Conservation (phyloP, 352 stramenopile species). For the Phytophthora sansomeana region DNA sequence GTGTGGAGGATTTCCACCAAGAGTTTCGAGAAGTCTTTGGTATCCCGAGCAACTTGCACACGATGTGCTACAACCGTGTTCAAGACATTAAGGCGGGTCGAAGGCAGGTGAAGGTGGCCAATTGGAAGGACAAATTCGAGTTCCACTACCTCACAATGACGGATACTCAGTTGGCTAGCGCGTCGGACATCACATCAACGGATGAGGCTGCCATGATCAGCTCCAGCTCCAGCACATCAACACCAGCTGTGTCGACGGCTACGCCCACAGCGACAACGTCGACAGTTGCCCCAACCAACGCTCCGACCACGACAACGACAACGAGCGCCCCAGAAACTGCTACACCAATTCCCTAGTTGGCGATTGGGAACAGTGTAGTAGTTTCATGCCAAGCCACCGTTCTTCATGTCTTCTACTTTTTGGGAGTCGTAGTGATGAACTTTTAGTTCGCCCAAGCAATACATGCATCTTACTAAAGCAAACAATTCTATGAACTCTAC, state of each 20-base stretch:
- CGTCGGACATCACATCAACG: slow-evolving; percentile 31
- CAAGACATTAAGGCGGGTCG: slow-evolving; percentile 29
- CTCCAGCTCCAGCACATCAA: neutral
- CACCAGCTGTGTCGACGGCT: slow-evolving; percentile 5
- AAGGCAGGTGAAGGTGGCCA: slow-evolving; percentile 17
- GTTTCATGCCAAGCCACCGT: neutral
- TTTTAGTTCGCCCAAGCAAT: neutral
- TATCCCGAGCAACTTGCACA: slow-evolving; percentile 35
- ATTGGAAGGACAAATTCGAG: slow-evolving; percentile 27
- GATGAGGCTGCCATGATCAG: slow-evolving; percentile 24
- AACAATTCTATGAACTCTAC: too few relatives aligned
- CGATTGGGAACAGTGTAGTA: neutral
- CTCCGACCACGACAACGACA: neutral
- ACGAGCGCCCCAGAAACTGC: neutral
- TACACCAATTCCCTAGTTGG: neutral
- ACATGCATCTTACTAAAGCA: neutral
- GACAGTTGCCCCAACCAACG: neutral
- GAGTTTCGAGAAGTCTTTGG: slow-evolving; percentile 50
- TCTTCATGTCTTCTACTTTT: slow-evolving; percentile 6
- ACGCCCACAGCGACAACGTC: neutral
- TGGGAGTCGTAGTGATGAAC: slow-evolving; percentile 4
- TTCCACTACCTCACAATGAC: slow-evolving; percentile 43
- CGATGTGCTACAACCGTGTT: slow-evolving; percentile 48
- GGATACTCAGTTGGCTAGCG: slow-evolving; percentile 27
- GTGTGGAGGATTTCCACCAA: slow-evolving; percentile 52